These are phyloP conservation scores for Shiraia bambusicola DNA, from an alignment of 2,329 filamentous ascomycete genomes.

Conservation along the genomic window DNA sequence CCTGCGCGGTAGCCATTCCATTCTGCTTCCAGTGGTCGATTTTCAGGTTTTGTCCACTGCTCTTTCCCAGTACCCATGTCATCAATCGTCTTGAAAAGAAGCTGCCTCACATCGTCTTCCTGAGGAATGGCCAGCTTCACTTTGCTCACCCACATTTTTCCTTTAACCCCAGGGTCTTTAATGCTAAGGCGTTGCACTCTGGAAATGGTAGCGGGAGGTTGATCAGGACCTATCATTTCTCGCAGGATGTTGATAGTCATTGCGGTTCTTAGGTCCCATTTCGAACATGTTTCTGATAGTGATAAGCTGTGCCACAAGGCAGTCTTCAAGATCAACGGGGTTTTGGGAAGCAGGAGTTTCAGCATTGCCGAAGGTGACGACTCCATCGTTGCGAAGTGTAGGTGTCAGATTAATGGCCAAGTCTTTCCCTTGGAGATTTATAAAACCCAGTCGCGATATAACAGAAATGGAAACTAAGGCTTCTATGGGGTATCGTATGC, in stretches of 20 bases:
- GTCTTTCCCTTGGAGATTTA: not conserved
- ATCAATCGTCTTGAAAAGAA: slow-evolving; percentile 60
- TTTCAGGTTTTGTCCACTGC: slow-evolving; percentile 49
- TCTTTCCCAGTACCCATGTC: slow-evolving; percentile 49
- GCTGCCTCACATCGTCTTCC: slow-evolving; percentile 54
- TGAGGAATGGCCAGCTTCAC: slow-evolving; percentile 64
- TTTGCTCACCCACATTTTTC: slow-evolving; percentile 77
- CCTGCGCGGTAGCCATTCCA: slow-evolving; percentile 71
- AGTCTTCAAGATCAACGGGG: slow-evolving; percentile 65
- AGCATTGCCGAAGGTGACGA: slow-evolving; percentile 36
- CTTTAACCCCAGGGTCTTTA: slow-evolving; percentile 69
- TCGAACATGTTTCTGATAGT: slow-evolving; percentile 68
- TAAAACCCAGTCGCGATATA: not conserved
- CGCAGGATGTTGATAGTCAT: slow-evolving; percentile 73
- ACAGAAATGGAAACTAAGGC: not conserved
- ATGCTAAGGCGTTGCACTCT: slow-evolving; percentile 61
- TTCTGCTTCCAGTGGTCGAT: slow-evolving; percentile 65
- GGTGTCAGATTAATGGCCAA: not conserved
- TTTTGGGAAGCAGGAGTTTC: slow-evolving; percentile 38
- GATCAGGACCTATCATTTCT: slow-evolving; percentile 35
- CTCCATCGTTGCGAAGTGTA: slow-evolving; percentile 29
- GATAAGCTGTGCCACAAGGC: slow-evolving; percentile 65
- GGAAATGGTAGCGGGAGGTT: slow-evolving; percentile 27
- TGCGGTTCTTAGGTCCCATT: slow-evolving; percentile 77
- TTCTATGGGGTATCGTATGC: not conserved